A percentile compares a stretch with the other conserved stretches of the same genome.
Evolutionary conservation across 345 rosid species (phyloP).

Genomic region (Bruguiera parviflora): DNA sequence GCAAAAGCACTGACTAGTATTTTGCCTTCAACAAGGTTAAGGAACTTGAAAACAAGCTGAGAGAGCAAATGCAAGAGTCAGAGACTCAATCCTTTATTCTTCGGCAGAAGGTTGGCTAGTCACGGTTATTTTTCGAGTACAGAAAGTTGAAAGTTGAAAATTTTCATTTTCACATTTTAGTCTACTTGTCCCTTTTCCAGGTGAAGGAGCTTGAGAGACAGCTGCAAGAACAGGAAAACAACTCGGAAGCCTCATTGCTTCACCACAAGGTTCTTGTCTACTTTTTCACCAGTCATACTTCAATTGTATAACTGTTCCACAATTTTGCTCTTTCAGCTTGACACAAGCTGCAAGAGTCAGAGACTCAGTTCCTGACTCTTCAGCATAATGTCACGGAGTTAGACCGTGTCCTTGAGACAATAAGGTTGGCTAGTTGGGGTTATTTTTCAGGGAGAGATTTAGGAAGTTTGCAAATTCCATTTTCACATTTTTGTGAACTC

Average conservation of each 20-base stretch:
- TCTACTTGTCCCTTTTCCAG: slow-evolving; percentile 28
- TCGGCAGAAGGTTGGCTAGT: slow-evolving; percentile 38
- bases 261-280: slow-evolving; percentile 41
- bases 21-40: slow-evolving; percentile 45
- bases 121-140: neutral
- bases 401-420: too few relatives aligned
- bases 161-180: neutral
- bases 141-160: neutral
- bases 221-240: slow-evolving; percentile 48
- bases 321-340: too few relatives aligned
- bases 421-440: slow-evolving; percentile 29
- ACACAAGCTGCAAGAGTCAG: too few relatives aligned
- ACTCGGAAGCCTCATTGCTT: slow-evolving; percentile 48
- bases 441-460: neutral
- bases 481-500: neutral
- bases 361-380: too few relatives aligned
- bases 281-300: neutral
- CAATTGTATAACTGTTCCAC: too few relatives aligned
- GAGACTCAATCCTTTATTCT: slow-evolving; percentile 40
- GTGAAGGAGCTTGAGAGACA: slow-evolving; percentile 63
- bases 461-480: neutral
- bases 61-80: slow-evolving; percentile 56
- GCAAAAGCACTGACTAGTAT: neutral
- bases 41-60: slow-evolving; percentile 67
- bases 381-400: slow-evolving; percentile 1